Percentiles rank a stretch among this genome's conserved stretches.
Conservation (phyloP, 164 flowering plant genomes). For the Malania oleifera region DNA sequence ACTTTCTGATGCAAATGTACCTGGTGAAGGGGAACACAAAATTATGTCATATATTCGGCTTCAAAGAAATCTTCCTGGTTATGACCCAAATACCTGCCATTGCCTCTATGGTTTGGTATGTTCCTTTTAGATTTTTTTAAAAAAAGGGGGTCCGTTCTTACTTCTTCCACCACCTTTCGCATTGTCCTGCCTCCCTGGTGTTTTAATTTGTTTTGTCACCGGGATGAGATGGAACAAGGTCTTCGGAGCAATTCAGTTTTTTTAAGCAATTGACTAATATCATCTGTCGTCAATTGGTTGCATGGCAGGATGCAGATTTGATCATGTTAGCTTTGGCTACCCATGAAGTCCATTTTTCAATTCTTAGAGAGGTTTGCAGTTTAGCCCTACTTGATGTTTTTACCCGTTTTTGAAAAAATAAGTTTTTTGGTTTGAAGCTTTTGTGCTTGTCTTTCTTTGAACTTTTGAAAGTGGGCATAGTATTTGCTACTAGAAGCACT, state of each 20-base stretch:
- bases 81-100: constrained; percentile 97
- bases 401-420: too few relatives aligned
- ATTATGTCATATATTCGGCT: constrained; percentile 94
- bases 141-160: too few relatives aligned
- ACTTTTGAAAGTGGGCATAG: too few relatives aligned
- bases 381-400: not conserved
- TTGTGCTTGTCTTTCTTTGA: too few relatives aligned
- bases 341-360: constrained; percentile 95
- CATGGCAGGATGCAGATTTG: constrained; percentile 85
- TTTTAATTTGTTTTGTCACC: too few relatives aligned
- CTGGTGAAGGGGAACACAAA: constrained; percentile 99
- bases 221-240: too few relatives aligned
- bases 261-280: not conserved
- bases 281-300: not conserved
- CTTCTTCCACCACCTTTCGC: not conserved
- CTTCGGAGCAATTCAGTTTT: not conserved
- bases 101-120: constrained; percentile 96
- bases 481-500: too few relatives aligned
- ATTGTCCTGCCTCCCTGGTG: too few relatives aligned
- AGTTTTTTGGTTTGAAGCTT: too few relatives aligned
- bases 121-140: too few relatives aligned
- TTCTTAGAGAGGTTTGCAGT: constrained; percentile 74
- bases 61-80: constrained; percentile 91
- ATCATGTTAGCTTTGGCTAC: constrained; percentile 96
- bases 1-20: constrained; percentile 97